phyloP scores from a whole-genome alignment of 805 yeast genomes.

The Candida ortonii region DNA sequence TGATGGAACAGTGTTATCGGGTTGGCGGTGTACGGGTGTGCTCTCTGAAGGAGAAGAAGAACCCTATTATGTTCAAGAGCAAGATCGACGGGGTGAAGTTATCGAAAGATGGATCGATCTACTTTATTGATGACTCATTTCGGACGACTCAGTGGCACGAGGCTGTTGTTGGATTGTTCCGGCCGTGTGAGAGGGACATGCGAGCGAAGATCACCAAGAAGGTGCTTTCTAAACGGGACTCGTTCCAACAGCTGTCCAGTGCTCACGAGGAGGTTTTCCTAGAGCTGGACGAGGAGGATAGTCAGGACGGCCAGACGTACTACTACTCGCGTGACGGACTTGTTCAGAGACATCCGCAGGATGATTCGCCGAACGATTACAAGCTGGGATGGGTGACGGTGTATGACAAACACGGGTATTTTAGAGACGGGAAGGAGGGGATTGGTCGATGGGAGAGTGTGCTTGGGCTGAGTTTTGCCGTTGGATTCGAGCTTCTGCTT shows the following conservation, averaged over 20 bases:
- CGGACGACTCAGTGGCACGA: conserved; percentile 27
- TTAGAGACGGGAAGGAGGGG: conserved; percentile 22
- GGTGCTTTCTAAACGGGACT: conserved; percentile 20
- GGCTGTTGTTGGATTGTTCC: conserved; percentile 24
- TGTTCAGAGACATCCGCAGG: conserved; percentile 45
- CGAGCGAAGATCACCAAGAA: conserved; percentile 28
- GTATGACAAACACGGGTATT: conserved; percentile 43
- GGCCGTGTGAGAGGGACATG: conserved; percentile 32
- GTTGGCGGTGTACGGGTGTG: conserved; percentile 16
- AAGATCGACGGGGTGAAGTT: conserved; percentile 31
- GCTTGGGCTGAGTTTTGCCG: conserved; percentile 52
- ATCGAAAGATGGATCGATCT: conserved; percentile 30
- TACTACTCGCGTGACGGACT: conserved; percentile 57
- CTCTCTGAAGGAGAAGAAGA: conserved; percentile 25
- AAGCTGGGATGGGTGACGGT: conserved; percentile 67
- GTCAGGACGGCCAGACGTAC: conserved; percentile 24
- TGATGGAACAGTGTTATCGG: conserved; percentile 18
- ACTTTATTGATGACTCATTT: conserved; percentile 26
- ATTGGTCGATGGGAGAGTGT: conserved; percentile 54
- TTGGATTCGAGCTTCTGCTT: conserved; percentile 19
- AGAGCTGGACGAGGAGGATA: conserved; percentile 16
- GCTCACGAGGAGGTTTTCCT: conserved; percentile 19
- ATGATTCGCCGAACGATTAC: conserved; percentile 58
- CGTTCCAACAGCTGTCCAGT: conserved; percentile 12
- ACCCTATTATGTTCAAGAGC: conserved; percentile 19